Base-by-base conservation (phyloP, 176 grass and related monocot species). In the Guadua angustifolia region DNA sequence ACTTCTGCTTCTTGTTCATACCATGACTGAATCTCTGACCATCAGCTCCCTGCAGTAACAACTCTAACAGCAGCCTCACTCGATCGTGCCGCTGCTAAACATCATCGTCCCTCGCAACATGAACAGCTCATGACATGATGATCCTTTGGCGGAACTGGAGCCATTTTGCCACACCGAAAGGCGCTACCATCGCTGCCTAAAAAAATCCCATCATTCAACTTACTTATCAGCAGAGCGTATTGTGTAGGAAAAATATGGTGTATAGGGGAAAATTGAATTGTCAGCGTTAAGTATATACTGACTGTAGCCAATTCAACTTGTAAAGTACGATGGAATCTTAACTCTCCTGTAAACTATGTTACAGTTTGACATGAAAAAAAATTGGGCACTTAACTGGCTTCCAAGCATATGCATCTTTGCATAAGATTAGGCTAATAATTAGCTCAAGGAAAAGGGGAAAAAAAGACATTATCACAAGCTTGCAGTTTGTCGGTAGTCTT, bases 1-100 rank as follows among this genome's bases (percentile, higher is more conserved):
- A 29, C 62, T 79, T 60, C 5, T 39, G 49, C 49, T 7, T 61
- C 60, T 33, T 68, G 8, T 79, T 79, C 32, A 69, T 38, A 67
- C 56, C 69, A 79, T 80, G 50, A 83, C 84, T 75, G 61, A 90
- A 90, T 62, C 80, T 83, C 88, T 90, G 74, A 83, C 79, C 79
- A 71, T 69, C 51, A 86, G 74, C 33, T 83, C 82, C 75, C 84
- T 83, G 84, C 84, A 87, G 80, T 73, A 90, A 38, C 83, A 61
- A 33, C 73, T 82, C 66, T 86, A 78, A 69, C 58, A 74, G 40
- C 59, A 38, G 67, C 69, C 33, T 33, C 74, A 16, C 66, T 86
- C 9, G 44, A 89, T 61, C 71, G 10, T 6, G 13, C 63, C 14
- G 15, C 67, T 18, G 62, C 21, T 55, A 29, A 33, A 6, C 14